A percentile compares a stretch with the other conserved stretches of the same genome.
These are phyloP conservation scores for Gomphus bonarii DNA, from an alignment of 1,284 basidiomycete genomes.

Conservation along the genomic window DNA sequence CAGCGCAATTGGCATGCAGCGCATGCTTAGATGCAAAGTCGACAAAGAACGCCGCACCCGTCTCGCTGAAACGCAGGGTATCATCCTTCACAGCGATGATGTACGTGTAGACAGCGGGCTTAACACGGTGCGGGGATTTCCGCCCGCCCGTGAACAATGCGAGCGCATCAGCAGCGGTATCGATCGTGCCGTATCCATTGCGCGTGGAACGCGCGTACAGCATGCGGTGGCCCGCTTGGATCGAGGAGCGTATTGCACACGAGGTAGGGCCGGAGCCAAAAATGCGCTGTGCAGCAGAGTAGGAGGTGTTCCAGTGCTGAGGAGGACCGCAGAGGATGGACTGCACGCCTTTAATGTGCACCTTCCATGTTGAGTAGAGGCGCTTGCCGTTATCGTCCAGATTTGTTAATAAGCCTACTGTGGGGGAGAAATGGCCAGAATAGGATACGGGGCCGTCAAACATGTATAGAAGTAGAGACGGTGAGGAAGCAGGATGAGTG, in stretches of 20 bases:
- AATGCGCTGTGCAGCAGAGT: constrained; percentile 60
- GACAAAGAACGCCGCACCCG: constrained; percentile 70
- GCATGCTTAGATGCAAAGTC: constrained; percentile 68
- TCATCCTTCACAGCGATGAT: constrained; percentile 61
- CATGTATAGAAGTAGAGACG: constrained; percentile 40
- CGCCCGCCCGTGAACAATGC: constrained; percentile 38
- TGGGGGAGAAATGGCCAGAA: constrained; percentile 58
- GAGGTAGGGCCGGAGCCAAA: constrained; percentile 49
- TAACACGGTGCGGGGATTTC: constrained; percentile 38
- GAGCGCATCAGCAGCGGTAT: constrained; percentile 34
- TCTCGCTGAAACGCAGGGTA: constrained; percentile 67
- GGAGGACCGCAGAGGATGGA: constrained; percentile 47
- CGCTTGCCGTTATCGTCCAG: constrained; percentile 44
- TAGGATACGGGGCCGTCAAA: constrained; percentile 68
- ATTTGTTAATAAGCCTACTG: constrained; percentile 44
- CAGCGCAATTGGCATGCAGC: constrained; percentile 30
- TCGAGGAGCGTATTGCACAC: constrained; percentile 50
- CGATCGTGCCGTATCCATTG: constrained; percentile 53
- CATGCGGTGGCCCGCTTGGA: constrained; percentile 60
- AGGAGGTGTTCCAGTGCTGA: constrained; percentile 55
- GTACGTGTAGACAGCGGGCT: constrained; percentile 72
- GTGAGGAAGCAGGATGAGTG: constrained; percentile 25
- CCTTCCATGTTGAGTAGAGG: constrained; percentile 74
- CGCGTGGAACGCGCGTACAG: constrained; percentile 59
- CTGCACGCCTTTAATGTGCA: constrained; percentile 52